Evolutionary conservation across 371 early-diverging fungal species (phyloP).

Genomic region (Syncephalastrum monosporum): DNA sequence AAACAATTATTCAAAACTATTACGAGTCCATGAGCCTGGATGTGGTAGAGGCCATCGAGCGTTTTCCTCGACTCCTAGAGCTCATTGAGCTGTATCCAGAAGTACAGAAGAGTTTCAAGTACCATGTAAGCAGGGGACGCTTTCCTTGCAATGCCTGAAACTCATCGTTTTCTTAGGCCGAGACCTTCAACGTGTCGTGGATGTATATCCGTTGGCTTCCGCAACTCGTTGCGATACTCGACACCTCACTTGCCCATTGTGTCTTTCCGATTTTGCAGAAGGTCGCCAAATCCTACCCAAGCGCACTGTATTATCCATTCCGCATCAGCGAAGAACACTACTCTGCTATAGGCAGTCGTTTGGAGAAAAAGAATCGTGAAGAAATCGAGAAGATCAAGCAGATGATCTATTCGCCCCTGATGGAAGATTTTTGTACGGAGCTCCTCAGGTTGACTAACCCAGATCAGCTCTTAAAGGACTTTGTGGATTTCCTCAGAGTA

Average conservation of each 20-base stretch:
- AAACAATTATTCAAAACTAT: constrained; percentile 48
- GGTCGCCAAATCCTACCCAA: constrained; percentile 64
- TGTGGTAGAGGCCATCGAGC: constrained; percentile 48
- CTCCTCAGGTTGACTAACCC: constrained; percentile 71
- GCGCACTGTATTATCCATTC: constrained; percentile 69
- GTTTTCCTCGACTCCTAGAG: constrained; percentile 71
- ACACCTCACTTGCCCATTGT: constrained; percentile 36
- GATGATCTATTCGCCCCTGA: constrained; percentile 43
- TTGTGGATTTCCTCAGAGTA: constrained; percentile 53
- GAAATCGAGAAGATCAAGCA: constrained; percentile 40
- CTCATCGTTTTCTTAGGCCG: constrained; percentile 11
- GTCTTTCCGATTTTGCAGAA: constrained; percentile 42
- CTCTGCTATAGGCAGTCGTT: constrained; percentile 28
- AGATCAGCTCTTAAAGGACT: constrained; percentile 67
- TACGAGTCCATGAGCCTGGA: constrained; percentile 48
- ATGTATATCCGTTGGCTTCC: constrained; percentile 77
- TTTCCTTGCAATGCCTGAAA: background rate
- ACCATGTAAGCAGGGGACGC: constrained; percentile 17
- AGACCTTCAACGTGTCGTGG: constrained; percentile 49
- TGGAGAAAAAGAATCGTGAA: constrained; percentile 18
- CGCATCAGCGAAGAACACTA: constrained; percentile 72
- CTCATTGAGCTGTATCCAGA: constrained; percentile 58
- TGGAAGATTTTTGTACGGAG: constrained; percentile 61
- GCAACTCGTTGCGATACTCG: constrained; percentile 71
- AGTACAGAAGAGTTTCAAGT: constrained; percentile 30